phyloP scores from a whole-genome alignment of 768 basidiomycete species.

The Macrolepiota dolichaula region DNA sequence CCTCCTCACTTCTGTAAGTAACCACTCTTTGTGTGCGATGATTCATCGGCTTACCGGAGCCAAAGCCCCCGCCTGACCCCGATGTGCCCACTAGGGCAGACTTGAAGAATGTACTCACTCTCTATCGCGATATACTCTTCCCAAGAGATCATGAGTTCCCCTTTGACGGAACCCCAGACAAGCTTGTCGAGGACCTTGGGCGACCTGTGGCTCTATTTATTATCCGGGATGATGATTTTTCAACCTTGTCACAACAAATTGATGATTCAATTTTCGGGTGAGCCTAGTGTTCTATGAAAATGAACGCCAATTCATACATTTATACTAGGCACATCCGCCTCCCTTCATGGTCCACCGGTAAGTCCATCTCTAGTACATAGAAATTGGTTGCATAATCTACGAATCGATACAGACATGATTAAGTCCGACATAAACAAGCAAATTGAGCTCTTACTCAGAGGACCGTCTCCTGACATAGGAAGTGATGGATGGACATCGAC shows the following conservation, averaged over 20 bases:
- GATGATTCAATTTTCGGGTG: not conserved
- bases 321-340: no score
- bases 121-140: not conserved
- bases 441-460: not conserved
- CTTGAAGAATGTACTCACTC: not conserved
- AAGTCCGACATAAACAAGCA: not conserved
- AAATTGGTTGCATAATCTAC: no score
- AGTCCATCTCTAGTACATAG: no score
- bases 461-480: not conserved
- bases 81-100: no score
- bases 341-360: no score
- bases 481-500: not conserved
- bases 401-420: not conserved
- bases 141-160: not conserved
- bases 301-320: no score
- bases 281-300: no score
- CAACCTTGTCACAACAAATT: not conserved
- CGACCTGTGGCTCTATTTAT: not conserved
- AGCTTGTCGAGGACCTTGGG: not conserved
- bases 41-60: no score
- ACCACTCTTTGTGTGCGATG: no score
- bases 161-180: not conserved
- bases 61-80: no score
- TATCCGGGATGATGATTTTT: not conserved
- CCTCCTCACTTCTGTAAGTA: not conserved